phyloP scores from a whole-genome alignment of 306 rosid species.

The Crataegus laevigata region DNA sequence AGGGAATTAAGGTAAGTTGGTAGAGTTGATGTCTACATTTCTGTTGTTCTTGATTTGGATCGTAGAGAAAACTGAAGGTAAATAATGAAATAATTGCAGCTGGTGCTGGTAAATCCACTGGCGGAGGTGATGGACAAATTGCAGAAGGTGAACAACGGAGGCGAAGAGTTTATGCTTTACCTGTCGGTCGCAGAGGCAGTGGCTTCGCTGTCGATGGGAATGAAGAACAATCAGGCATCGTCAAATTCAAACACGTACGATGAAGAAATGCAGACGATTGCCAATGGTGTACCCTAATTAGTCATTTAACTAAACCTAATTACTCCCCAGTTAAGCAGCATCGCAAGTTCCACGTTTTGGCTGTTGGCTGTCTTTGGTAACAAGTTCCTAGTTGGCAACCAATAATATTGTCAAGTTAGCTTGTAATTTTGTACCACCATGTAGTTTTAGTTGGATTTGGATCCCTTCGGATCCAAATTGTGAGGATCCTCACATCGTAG shows the following conservation, averaged over 20 bases:
- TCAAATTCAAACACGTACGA: slow-evolving; percentile 1
- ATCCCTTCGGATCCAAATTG: too few species aligned
- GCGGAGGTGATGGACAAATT: slow-evolving; percentile 74
- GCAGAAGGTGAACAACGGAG: slow-evolving; percentile 46
- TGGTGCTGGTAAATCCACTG: slow-evolving; percentile 84
- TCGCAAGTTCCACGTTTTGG: not conserved
- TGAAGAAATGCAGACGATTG: slow-evolving; percentile 9
- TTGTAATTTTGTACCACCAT: not conserved
- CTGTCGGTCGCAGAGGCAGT: slow-evolving; percentile 77
- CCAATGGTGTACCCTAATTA: not conserved
- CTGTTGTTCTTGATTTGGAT: not conserved
- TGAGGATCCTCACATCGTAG: too few species aligned
- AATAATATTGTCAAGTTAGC: not conserved
- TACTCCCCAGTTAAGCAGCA: not conserved
- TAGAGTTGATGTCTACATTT: not conserved
- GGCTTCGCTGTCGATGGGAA: slow-evolving; percentile 40
- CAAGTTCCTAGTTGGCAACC: not conserved
- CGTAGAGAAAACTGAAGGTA: not conserved
- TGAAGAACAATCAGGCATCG: slow-evolving; percentile 26
- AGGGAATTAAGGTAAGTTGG: slow-evolving; percentile 50
- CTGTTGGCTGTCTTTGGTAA: not conserved
- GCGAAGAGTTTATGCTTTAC: slow-evolving; percentile 41
- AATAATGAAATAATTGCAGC: slow-evolving; percentile 28
- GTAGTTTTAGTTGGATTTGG: too few species aligned
- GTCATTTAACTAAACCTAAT: not conserved